Conservation (phyloP, 2,329 filamentous ascomycete genomes). For the Pezicula radicicola region DNA sequence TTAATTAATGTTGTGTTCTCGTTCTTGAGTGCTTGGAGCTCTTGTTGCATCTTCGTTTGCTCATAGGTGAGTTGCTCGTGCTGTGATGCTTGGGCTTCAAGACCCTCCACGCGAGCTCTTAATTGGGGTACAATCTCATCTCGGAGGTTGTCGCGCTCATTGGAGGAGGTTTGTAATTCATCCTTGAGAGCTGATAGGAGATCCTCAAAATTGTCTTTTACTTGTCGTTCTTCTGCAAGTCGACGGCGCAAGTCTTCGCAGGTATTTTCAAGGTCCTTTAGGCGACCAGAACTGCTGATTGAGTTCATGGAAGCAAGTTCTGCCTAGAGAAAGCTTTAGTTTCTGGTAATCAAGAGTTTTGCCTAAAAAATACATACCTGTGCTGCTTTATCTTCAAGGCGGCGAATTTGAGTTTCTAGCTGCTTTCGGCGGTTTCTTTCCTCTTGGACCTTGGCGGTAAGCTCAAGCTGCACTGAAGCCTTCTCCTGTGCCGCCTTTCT, state of each 20-base stretch:
- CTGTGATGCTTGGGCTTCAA: slow-evolving; percentile 72
- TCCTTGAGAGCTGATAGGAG: slow-evolving; percentile 78
- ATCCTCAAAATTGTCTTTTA: slow-evolving; percentile 93
- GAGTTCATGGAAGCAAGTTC: slow-evolving; percentile 50
- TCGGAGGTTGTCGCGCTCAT: slow-evolving; percentile 87
- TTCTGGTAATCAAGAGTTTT: neutral
- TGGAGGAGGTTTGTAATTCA: slow-evolving; percentile 77
- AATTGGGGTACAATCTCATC: slow-evolving; percentile 85
- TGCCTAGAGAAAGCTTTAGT: slow-evolving; percentile 19
- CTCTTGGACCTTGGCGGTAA: slow-evolving; percentile 83
- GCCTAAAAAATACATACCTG: slow-evolving; percentile 41
- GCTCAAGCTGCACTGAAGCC: slow-evolving; percentile 78
- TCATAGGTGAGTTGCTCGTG: slow-evolving; percentile 75
- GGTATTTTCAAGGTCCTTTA: slow-evolving; percentile 74
- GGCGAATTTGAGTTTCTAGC: slow-evolving; percentile 80
- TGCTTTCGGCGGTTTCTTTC: slow-evolving; percentile 73
- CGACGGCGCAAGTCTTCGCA: slow-evolving; percentile 82
- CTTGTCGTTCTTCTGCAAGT: slow-evolving; percentile 78
- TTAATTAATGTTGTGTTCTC: slow-evolving; percentile 56
- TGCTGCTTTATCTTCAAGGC: slow-evolving; percentile 75
- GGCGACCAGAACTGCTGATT: slow-evolving; percentile 54
- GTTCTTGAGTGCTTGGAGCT: slow-evolving; percentile 67
- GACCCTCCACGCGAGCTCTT: slow-evolving; percentile 70
- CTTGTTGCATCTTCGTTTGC: slow-evolving; percentile 81
- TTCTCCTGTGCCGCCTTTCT: slow-evolving; percentile 87